A percentile compares a stretch with the other conserved stretches of the same genome.
Evolutionary conservation across 139 green algal species (phyloP).

Genomic region (Chlorella sp.): DNA sequence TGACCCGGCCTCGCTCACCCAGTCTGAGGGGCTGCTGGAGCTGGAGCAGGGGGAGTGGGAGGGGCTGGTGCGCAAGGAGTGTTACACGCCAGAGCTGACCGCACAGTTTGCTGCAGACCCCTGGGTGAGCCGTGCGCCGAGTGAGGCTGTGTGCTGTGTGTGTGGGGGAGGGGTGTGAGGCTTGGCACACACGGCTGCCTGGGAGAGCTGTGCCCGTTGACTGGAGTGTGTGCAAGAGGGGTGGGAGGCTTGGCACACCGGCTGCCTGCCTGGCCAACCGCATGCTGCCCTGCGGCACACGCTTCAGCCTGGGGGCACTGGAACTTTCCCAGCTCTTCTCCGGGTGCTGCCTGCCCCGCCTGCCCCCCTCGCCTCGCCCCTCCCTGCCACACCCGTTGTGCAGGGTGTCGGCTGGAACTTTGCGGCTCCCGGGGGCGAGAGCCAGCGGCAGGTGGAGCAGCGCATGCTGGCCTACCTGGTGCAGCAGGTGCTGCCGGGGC

Average conservation of each 20-base stretch:
- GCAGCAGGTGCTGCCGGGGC: conserved; percentile 19
- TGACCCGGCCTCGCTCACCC: background rate
- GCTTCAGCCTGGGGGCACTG: no score
- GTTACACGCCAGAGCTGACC: conserved; percentile 20
- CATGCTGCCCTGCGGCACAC: background rate
- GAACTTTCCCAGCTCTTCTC: no score
- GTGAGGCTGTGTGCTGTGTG: background rate
- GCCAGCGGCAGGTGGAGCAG: conserved; percentile 47
- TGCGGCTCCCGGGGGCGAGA: conserved; percentile 42
- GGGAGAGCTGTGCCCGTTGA: no score
- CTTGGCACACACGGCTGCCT: background rate
- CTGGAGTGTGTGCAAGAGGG: background rate
- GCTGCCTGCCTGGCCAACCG: background rate
- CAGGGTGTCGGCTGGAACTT: conserved; percentile 26
- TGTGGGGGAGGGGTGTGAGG: background rate
- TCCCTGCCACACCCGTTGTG: no score
- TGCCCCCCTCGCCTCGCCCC: no score
- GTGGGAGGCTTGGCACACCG: background rate
- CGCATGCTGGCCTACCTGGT: conserved; percentile 43
- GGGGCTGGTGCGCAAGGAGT: conserved; percentile 22
- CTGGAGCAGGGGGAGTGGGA: conserved; percentile 45
- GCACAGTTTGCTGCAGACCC: conserved; percentile 10
- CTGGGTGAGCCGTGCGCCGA: background rate
- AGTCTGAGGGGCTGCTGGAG: conserved; percentile 41
- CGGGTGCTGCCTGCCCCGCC: background rate